Base-by-base conservation (phyloP, 768 basidiomycete genomes). In the Auriscalpium vulgare region DNA sequence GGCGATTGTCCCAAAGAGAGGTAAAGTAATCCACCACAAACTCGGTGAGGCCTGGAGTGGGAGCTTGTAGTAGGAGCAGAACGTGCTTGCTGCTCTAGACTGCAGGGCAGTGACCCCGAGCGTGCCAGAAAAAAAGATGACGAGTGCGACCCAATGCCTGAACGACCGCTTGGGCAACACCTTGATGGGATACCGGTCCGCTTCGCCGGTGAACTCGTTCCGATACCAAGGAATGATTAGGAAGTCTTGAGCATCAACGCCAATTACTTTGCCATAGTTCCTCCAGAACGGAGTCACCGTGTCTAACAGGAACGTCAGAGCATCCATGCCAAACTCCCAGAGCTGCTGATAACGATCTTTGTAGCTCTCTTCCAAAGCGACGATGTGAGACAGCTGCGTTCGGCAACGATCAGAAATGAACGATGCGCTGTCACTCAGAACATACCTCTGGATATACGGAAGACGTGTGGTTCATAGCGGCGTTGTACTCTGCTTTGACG, bases 291-390 rank as follows among this genome's bases (percentile, higher is more conserved):
- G 88, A 1, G 88, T 82, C 13, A 90, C 83, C 2, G 81, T 84
- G 63, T 89, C 88, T 46, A 91, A 74, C 50, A 90, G 69, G 55
- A 91, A 77, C 0, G 88, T 89, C 54, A 90, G 72, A 0, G 82
- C 83, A 56, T 88, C 85, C 78, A 89, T 84, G 16, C 84, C 88
- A 54, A 90, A 72, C 59, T 89, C 88, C 87, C 87, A 91, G 52
- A 91, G 68, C 59, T 88, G 85, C 61, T 90, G 86, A 60, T 88
- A 90, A 56, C 84, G 84, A 63, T 89, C 85, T 62, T 79, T 81
- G 68, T 89, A 89, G 63, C 82, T 87, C 69, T 90, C 88, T 65
- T 90, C 87, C 38, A 90, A 63, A 3, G 78, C 85, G 10, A 84
- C 76, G 43, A 89, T 83, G 47, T 79, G 75, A 2, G 87, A 88